Conservation (phyloP, 306 rosid species). For the Prinsepia uniflora region DNA sequence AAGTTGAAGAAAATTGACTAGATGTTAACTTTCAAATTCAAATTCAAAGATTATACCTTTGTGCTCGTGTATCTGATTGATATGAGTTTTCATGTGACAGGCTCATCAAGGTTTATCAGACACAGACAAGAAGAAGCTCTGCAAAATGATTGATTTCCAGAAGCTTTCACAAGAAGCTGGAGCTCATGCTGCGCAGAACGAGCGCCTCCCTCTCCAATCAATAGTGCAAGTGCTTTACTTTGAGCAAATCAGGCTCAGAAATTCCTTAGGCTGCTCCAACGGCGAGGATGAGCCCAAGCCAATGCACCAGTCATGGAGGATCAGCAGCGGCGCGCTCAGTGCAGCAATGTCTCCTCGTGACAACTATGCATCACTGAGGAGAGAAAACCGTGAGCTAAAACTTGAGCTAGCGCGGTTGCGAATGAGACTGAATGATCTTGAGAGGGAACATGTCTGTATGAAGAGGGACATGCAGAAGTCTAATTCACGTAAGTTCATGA, state of each 20-base stretch:
- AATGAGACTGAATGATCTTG: constrained; percentile 92
- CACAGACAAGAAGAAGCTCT: constrained; percentile 69
- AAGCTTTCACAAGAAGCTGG: constrained; percentile 97
- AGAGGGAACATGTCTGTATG: constrained; percentile 97
- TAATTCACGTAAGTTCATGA: constrained; percentile 75
- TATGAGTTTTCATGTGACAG: constrained; percentile 32
- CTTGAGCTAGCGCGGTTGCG: constrained; percentile 84
- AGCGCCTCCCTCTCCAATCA: constrained; percentile 93
- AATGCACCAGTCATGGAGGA: constrained; percentile 86
- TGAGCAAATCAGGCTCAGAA: constrained; percentile 89
- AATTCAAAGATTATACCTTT: too few relatives aligned
- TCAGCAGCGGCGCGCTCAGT: constrained; percentile 93
- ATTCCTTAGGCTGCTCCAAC: constrained; percentile 55
- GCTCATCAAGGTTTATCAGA: constrained; percentile 90
- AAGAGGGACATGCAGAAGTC: constrained; percentile 96
- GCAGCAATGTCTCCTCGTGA: constrained; percentile 99
- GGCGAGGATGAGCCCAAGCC: constrained; percentile 86
- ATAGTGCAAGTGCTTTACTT: constrained; percentile 93
- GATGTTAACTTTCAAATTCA: too few relatives aligned
- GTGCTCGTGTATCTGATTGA: not conserved
- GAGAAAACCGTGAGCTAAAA: constrained; percentile 97
- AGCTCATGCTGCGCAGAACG: constrained; percentile 99
- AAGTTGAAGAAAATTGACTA: too few relatives aligned
- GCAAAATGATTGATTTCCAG: constrained; percentile 88
- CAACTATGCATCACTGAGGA: constrained; percentile 88